A percentile compares a stretch with the other conserved stretches of the same genome.
Evolutionary conservation across 208 protist species (phyloP).

Genomic region (Trypanosoma lewisi): DNA sequence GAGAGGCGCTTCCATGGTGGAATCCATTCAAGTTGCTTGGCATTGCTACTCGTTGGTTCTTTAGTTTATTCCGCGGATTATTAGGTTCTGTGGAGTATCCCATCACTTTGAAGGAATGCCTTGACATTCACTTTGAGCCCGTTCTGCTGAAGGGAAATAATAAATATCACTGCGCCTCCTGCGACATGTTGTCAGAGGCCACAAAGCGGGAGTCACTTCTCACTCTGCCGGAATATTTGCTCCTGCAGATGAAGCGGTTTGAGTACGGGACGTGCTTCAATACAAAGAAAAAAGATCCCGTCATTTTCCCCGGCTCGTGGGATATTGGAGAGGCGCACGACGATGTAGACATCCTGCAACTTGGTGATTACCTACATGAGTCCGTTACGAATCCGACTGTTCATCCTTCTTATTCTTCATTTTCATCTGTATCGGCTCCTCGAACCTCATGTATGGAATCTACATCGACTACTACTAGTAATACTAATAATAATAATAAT

Average conservation of each 20-base stretch:
- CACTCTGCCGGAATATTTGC: constrained; percentile 73
- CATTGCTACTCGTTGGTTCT: constrained; percentile 7
- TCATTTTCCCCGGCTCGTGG: constrained; percentile 83
- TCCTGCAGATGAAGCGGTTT: constrained; percentile 90
- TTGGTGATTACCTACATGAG: constrained; percentile 60
- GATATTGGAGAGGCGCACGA: constrained; percentile 10
- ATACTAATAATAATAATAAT: too few species aligned
- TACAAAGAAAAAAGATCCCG: constrained; percentile 77
- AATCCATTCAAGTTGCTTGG: constrained; percentile 49
- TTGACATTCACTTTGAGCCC: constrained; percentile 86
- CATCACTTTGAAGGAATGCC: constrained; percentile 84
- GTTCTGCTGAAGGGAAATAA: constrained; percentile 63
- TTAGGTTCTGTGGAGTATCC: constrained; percentile 35
- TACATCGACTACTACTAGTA: too few species aligned
- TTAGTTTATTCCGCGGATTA: constrained; percentile 30
- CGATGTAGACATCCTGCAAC: constrained; percentile 50
- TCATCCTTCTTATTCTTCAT: too few species aligned
- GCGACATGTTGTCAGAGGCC: constrained; percentile 56
- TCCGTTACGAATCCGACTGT: constrained; percentile 20
- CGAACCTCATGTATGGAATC: too few species aligned
- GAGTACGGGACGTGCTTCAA: constrained; percentile 64
- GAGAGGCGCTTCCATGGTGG: constrained; percentile 41
- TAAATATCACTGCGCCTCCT: constrained; percentile 78
- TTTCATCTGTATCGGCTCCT: too few species aligned
- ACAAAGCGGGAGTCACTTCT: constrained; percentile 78